Evolutionary conservation across 257 asterid species (phyloP).

Genomic region (Asclepias syriaca): DNA sequence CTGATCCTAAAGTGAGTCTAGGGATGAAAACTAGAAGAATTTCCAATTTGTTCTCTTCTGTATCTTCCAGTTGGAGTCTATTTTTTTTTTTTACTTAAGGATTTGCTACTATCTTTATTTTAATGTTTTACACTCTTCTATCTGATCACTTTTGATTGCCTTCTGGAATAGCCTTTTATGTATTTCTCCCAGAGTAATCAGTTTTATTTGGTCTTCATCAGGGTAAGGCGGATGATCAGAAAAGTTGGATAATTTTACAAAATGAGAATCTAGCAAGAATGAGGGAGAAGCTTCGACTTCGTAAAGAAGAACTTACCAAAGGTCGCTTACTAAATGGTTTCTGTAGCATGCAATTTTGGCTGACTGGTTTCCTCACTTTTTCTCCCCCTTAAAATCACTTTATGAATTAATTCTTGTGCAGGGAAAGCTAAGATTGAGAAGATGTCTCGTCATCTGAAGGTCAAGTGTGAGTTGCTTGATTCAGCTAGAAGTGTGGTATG

Average conservation of each 20-base stretch:
- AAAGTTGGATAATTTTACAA: constrained; percentile 74
- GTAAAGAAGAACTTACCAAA: constrained; percentile 60
- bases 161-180: background rate
- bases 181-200: background rate
- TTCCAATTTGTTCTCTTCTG: background rate
- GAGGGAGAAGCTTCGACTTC: constrained; percentile 66
- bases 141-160: background rate
- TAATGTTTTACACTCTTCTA: background rate
- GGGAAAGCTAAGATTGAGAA: constrained; percentile 70
- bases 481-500: constrained; percentile 68
- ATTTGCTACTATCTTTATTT: background rate
- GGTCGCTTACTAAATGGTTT: constrained; percentile 36
- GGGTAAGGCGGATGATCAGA: constrained; percentile 99
- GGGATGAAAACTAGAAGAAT: background rate
- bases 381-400: constrained; percentile 16
- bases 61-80: background rate
- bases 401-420: constrained; percentile 36
- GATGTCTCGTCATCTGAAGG: constrained; percentile 61
- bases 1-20: background rate
- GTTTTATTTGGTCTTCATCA: constrained; percentile 18
- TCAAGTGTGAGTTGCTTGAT: constrained; percentile 60
- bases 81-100: background rate
- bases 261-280: constrained; percentile 70
- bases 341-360: background rate
- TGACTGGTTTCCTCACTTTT: constrained; percentile 8